phyloP scores from a whole-genome alignment of 192 early-diverging fungal genomes.

The Phlyctochytrium arcticum region DNA sequence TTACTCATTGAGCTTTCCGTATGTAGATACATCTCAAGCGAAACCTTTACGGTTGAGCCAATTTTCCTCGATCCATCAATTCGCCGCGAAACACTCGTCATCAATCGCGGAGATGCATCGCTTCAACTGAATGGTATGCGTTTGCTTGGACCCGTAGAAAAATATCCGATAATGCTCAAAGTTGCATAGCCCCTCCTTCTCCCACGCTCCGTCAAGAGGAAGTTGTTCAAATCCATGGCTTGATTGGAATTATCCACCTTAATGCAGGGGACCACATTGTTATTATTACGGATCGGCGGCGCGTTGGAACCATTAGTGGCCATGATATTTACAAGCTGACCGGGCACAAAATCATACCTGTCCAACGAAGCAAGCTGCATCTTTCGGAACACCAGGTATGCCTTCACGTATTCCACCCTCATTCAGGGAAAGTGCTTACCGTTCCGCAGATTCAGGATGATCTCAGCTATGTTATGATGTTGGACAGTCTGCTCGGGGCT shows the following conservation, averaged over 20 bases:
- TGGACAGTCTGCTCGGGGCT: constrained; percentile 49
- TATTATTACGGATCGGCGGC: constrained; percentile 63
- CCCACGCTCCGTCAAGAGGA: constrained; percentile 48
- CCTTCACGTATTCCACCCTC: neutral
- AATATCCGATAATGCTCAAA: neutral
- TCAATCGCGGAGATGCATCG: constrained; percentile 47
- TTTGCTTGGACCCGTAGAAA: neutral
- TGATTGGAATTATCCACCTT: constrained; percentile 67
- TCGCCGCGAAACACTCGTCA: constrained; percentile 53
- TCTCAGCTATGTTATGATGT: constrained; percentile 53
- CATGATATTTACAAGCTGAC: constrained; percentile 66
- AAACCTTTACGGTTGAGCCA: constrained; percentile 58
- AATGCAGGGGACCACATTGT: constrained; percentile 74
- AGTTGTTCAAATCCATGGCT: constrained; percentile 56
- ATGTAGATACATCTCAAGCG: constrained; percentile 45
- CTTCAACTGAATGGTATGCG: constrained; percentile 50
- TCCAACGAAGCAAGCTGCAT: constrained; percentile 19
- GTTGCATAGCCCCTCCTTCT: constrained; percentile 36
- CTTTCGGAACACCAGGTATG: constrained; percentile 25
- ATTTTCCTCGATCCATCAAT: constrained; percentile 40
- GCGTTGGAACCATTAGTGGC: constrained; percentile 54
- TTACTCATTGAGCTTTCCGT: too few species aligned
- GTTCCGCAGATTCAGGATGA: constrained; percentile 54
- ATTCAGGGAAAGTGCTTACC: neutral
- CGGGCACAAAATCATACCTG: constrained; percentile 36